Evolutionary conservation across 1,284 basidiomycete species (phyloP), one percentile per base, ranked within the genome.

Genomic region (Puccinia novopanici): DNA sequence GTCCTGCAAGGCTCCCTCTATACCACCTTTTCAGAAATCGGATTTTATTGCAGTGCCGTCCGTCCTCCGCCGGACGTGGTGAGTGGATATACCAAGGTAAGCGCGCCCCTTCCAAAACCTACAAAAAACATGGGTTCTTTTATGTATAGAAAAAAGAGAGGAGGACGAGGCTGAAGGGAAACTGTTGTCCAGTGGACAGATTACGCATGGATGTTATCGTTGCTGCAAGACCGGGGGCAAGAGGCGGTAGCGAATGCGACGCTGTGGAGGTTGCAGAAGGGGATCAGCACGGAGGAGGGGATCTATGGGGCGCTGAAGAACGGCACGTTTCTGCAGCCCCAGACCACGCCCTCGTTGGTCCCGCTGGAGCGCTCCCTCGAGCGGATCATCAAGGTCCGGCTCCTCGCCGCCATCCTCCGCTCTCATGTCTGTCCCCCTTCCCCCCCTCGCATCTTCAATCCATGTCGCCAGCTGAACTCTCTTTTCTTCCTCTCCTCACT

Each of bases 21-120:
- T 40, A 79, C 77, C 24, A 79, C 40, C 10, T 68, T 72, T 61
- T 79, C 77, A 15, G 77, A 79, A 27, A 79, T 79, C 50, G 77
- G 77, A 17, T 70, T 79, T 72, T 79, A 71, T 22, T 68, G 57
- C 22, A 79, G 68, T 34, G 61, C 57, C 13, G 54, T 79, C 42
- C 67, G 77, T 30, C 42, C 67, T 13, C 77, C 77, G 2, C 77
- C 77, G 55, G 77, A 79, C 30, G 77, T 79, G 54, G 59, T 71
- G n/a, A 79, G 77, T 59, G 77, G 77, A 50, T 79, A 79, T 63
- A 79, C 77, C n/a, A 71, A 79, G 57, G 77, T 79, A 59, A 48
- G 67, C 48, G n/a, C n/a, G n/a, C n/a, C n/a, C n/a, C n/a, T 1
- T 22, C 19, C 30, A 19, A 17, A 34, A 17, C n/a, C 5, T 57